Conservation (phyloP, 768 basidiomycete genomes). For the Dioszegia aurantiaca region DNA sequence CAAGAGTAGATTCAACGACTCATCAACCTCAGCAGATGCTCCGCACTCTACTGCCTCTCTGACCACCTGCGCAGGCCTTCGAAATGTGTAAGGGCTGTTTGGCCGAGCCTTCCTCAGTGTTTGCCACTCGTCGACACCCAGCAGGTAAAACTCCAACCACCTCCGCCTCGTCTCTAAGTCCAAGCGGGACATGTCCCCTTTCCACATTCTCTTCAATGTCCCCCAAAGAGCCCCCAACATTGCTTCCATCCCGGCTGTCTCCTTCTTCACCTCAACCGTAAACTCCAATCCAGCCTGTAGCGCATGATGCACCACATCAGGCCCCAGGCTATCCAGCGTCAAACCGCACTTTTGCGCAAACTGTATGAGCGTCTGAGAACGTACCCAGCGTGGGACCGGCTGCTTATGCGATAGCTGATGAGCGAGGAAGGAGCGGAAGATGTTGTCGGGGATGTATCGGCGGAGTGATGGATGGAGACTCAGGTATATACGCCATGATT, state of each 20-base stretch:
- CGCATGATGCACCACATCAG: not conserved
- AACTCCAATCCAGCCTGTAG: slow-evolving; percentile 4
- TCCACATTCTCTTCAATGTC: not conserved
- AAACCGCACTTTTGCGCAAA: slow-evolving; percentile 14
- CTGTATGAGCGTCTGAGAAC: slow-evolving; percentile 4
- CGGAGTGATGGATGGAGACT: slow-evolving; percentile 31
- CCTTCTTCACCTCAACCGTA: not conserved
- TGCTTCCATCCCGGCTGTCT: not conserved
- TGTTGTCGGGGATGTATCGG: slow-evolving; percentile 35
- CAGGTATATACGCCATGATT: slow-evolving; percentile 34
- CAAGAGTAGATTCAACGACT: too few relatives aligned
- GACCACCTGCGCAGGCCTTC: not conserved
- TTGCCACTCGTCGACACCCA: not conserved
- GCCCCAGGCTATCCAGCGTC: not conserved
- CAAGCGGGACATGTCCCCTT: not conserved
- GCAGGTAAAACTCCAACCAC: slow-evolving; percentile 5
- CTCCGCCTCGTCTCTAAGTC: not conserved
- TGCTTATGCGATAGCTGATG: slow-evolving; percentile 29
- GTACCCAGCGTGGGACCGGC: slow-evolving; percentile 1
- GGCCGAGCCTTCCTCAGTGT: not conserved
- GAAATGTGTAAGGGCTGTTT: not conserved
- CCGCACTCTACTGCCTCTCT: slow-evolving; percentile 1
- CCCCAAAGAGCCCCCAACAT: slow-evolving; percentile 3
- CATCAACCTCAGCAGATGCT: not conserved
- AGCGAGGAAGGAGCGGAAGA: slow-evolving; percentile 23